Percentiles rank a stretch among this genome's conserved stretches.
phyloP scores from a whole-genome alignment of 768 basidiomycete genomes.

The Tremella fuciformis region DNA sequence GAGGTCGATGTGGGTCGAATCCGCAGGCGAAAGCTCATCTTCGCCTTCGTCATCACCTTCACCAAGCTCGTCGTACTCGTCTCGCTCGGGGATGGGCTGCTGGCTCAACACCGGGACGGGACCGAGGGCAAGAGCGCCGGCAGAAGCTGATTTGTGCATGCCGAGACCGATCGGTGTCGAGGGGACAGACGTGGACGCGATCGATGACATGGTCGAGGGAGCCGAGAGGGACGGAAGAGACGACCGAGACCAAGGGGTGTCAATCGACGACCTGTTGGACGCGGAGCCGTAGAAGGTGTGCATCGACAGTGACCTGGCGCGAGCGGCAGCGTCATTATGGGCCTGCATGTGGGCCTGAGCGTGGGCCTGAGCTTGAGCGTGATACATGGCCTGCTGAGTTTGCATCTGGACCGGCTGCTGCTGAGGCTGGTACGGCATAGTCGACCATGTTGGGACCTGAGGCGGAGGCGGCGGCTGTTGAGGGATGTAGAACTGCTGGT shows the following conservation, averaged over 20 bases:
- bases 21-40: slow-evolving; percentile 1
- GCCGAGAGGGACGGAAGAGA: not conserved
- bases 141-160: slow-evolving; percentile 13
- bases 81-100: slow-evolving; percentile 20
- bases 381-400: slow-evolving; percentile 18
- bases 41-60: slow-evolving; percentile 8
- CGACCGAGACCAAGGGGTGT: slow-evolving; percentile 8
- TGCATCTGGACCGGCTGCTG: not conserved
- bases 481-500: slow-evolving; percentile 7
- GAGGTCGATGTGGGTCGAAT: slow-evolving; percentile 22
- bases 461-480: not conserved
- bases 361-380: slow-evolving; percentile 32
- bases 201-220: slow-evolving; percentile 13
- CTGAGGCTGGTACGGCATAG: not conserved
- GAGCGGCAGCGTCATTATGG: slow-evolving; percentile 24
- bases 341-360: slow-evolving; percentile 36
- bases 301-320: slow-evolving; percentile 5
- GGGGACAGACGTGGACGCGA: slow-evolving; percentile 22
- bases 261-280: slow-evolving; percentile 15
- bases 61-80: slow-evolving; percentile 9
- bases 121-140: not conserved
- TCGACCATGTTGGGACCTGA: slow-evolving; percentile 1
- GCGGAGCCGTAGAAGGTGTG: not conserved
- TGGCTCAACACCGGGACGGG: not conserved
- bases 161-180: slow-evolving; percentile 20